Base-by-base conservation (phyloP, 805 yeast species). In the Danielia oregonensis region DNA sequence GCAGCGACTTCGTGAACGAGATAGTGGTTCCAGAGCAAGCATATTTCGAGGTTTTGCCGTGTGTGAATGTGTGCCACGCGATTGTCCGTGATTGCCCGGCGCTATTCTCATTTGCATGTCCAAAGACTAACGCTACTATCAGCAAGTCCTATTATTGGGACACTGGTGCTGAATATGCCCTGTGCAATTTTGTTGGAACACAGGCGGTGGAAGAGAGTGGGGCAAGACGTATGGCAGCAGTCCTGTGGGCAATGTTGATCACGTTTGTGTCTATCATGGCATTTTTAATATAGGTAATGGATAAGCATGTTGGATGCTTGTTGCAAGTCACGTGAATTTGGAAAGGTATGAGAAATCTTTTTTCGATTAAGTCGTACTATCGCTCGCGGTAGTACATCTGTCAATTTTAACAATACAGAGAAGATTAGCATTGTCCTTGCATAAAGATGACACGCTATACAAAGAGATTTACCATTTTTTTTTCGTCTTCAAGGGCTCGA, bases 401-500 rank as follows among this genome's bases (percentile, higher is more conserved):
- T 91, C 97, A 91, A 91, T 82, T 89, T 82, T 96, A 89, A 91
- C 95, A 88, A 91, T 91, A 91, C 98, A 91, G 97, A 91, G 98
- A 91, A 91, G 97, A 93, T 91, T 89, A 91, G 97, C 97, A 93
- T 94, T 95, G 96, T 96, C 97, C 97, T 96, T 91, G 97, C 97
- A 91, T 93, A 93, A 93, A 96, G 97, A 91, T 91, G 97, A 89
- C 96, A 94, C 97, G 97, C 96, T 89, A 82, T 88, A 87, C 97
- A 91, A 91, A 91, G 97, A 91, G 97, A 89, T 91, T 87, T 85
- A 77, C 67, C 70, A 67, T 74, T 81, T 83, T 86, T 86, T 86
- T 87, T 84, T 73, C 6, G 7, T 12, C 14, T 12, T 10, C n/a
- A 25, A 26, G n/a, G n/a, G n/a, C n/a, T n/a, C n/a, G n/a, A n/a